A percentile compares a stretch with the other conserved stretches of the same genome.
Evolutionary conservation across 768 basidiomycete genomes (phyloP).

Genomic region (Gymnopilus dilepis): DNA sequence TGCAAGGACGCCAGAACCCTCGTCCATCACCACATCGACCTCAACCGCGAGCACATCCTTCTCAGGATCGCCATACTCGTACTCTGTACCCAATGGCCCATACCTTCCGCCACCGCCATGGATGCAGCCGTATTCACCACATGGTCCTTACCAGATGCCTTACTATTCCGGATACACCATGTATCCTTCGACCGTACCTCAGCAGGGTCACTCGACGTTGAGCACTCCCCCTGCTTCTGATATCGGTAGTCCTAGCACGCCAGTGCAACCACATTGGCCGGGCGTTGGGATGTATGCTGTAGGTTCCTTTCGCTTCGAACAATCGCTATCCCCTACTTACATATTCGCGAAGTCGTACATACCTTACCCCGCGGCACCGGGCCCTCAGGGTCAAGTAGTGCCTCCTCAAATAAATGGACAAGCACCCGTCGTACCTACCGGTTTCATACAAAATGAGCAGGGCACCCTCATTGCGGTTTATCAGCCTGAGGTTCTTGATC

Average conservation of each 20-base stretch:
- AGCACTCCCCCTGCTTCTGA: slow-evolving; percentile 44
- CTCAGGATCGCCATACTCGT: slow-evolving; percentile 34
- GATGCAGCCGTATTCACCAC: slow-evolving; percentile 57
- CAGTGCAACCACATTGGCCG: slow-evolving; percentile 42
- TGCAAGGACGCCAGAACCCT: slow-evolving; percentile 42
- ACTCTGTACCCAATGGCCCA: slow-evolving; percentile 45
- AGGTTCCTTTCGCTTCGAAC: slow-evolving; percentile 25
- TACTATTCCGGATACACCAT: slow-evolving; percentile 53
- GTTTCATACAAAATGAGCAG: slow-evolving; percentile 75
- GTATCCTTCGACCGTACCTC: slow-evolving; percentile 42
- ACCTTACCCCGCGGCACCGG: slow-evolving; percentile 47
- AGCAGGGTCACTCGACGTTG: slow-evolving; percentile 32
- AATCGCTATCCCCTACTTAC: neutral
- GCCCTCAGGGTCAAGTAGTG: slow-evolving; percentile 33
- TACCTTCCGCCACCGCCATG: slow-evolving; percentile 56
- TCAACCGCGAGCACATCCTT: slow-evolving; percentile 30
- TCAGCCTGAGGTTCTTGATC: slow-evolving; percentile 69
- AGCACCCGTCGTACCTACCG: slow-evolving; percentile 66
- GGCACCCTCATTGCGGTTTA: slow-evolving; percentile 77
- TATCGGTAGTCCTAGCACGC: slow-evolving; percentile 36
- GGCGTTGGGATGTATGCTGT: slow-evolving; percentile 53
- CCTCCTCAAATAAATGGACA: slow-evolving; percentile 35
- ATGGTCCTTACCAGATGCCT: slow-evolving; percentile 56
- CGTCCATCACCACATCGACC: slow-evolving; percentile 35
- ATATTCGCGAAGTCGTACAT: slow-evolving; percentile 46